Evolutionary conservation across 2,329 filamentous ascomycete species (phyloP).

Genomic region (Botrytis byssoidea): DNA sequence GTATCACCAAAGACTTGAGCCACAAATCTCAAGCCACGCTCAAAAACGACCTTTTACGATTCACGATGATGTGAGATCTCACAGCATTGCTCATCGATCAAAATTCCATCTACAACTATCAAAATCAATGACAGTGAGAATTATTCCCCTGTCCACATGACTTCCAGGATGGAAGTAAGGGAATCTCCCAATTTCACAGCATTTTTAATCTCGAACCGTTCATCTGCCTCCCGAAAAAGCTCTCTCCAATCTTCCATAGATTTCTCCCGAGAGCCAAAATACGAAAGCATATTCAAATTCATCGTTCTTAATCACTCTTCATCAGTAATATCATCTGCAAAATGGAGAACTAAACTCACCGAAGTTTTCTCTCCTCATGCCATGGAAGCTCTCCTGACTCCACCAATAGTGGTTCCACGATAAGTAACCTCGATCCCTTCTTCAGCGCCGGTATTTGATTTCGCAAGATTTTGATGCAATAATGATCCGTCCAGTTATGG

Average conservation of each 20-base stretch:
- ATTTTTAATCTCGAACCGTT: conserved; percentile 4
- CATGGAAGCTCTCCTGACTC: conserved; percentile 5
- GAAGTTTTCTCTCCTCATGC: conserved; percentile 1
- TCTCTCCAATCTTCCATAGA: conserved; percentile 11
- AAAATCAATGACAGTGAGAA: background rate
- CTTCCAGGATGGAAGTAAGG: background rate
- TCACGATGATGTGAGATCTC: background rate
- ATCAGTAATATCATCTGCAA: background rate
- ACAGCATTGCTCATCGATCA: background rate
- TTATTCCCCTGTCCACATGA: background rate
- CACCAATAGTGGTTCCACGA: background rate
- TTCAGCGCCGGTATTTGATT: conserved; percentile 17
- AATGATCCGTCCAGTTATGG: conserved; percentile 18
- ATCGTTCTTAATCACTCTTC: background rate
- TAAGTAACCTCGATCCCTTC: conserved; percentile 7
- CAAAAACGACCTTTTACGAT: background rate
- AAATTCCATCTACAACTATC: background rate
- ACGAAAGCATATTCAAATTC: conserved; percentile 16
- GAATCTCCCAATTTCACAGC: background rate
- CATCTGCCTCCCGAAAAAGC: conserved; percentile 5
- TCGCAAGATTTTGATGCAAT: conserved; percentile 11
- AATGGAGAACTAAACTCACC: background rate
- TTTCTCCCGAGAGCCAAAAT: conserved; percentile 14
- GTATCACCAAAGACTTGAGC: background rate
- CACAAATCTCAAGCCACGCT: background rate